phyloP scores from a whole-genome alignment of 116 monocot genomes.

The Papilionanthe hybrid region DNA sequence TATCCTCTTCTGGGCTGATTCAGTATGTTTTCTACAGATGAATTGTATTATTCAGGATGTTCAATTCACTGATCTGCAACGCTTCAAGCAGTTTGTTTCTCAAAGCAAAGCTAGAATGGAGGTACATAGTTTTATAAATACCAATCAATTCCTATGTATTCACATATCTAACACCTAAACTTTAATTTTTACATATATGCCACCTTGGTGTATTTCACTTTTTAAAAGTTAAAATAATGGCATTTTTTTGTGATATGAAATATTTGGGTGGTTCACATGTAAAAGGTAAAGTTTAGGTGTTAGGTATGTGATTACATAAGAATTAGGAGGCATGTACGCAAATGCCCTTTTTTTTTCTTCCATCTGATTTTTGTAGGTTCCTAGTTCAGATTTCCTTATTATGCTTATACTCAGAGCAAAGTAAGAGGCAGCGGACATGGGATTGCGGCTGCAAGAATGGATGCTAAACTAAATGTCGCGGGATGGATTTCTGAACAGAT shows the following conservation, averaged over 20 bases:
- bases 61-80: slow-evolving; percentile 81
- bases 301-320: too few relatives aligned
- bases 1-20: neutral
- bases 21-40: slow-evolving; percentile 48
- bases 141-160: too few relatives aligned
- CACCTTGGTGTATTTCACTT: too few relatives aligned
- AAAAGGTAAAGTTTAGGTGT: too few relatives aligned
- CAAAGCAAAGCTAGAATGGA: slow-evolving; percentile 99
- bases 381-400: neutral
- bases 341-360: neutral
- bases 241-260: too few relatives aligned
- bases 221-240: too few relatives aligned
- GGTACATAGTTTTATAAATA: slow-evolving; percentile 31
- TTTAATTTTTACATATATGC: too few relatives aligned
- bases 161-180: too few relatives aligned
- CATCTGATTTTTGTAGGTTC: neutral
- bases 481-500: slow-evolving; percentile 97
- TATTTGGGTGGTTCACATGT: too few relatives aligned
- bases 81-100: slow-evolving; percentile 96
- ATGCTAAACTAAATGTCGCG: slow-evolving; percentile 91
- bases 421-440: slow-evolving; percentile 97
- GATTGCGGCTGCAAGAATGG: slow-evolving; percentile 98
- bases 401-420: slow-evolving; percentile 48
- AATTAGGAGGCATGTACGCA: too few relatives aligned
- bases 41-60: slow-evolving; percentile 89